A percentile compares a stretch with the other conserved stretches of the same genome.
phyloP scores from a whole-genome alignment of 73 alveolate species.

The Paraurostyla sp. region DNA sequence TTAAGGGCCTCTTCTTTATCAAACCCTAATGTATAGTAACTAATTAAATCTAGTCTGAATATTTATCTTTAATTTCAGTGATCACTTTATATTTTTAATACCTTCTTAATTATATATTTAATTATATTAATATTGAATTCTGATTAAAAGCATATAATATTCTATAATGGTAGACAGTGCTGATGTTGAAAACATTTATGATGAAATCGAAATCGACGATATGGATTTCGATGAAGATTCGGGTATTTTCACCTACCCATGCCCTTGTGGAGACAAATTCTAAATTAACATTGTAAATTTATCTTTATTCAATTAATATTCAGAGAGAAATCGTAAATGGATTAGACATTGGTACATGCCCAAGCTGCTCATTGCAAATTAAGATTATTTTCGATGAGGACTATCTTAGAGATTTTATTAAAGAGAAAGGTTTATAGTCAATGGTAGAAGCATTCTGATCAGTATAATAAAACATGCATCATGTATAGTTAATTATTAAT shows the following conservation, averaged over 20 bases:
- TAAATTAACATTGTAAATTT: slow-evolving; percentile 77
- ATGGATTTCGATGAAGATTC: slow-evolving; percentile 83
- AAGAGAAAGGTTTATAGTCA: slow-evolving; percentile 38
- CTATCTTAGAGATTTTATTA: slow-evolving; percentile 17
- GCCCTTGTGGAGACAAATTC: slow-evolving; percentile 97
- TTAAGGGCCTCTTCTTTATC: too few species aligned
- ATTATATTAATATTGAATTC: background rate
- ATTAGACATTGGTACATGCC: slow-evolving; percentile 87
- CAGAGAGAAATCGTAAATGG: slow-evolving; percentile 69
- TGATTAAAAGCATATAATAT: too few species aligned
- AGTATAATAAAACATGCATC: background rate
- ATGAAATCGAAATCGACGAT: slow-evolving; percentile 90
- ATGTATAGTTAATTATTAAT: background rate
- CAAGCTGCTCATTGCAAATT: slow-evolving; percentile 87
- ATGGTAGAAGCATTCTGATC: slow-evolving; percentile 37
- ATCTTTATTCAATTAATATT: background rate
- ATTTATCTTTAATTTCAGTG: too few species aligned
- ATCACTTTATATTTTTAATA: too few species aligned
- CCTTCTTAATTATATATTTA: background rate
- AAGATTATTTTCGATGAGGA: slow-evolving; percentile 87
- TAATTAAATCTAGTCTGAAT: too few species aligned
- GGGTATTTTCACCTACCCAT: slow-evolving; percentile 86
- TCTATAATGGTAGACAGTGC: slow-evolving; percentile 46
- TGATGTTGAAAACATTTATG: slow-evolving; percentile 71
- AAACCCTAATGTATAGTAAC: too few species aligned